Conservation (phyloP, 179 eudicot species). For the Beta lomatogona region DNA sequence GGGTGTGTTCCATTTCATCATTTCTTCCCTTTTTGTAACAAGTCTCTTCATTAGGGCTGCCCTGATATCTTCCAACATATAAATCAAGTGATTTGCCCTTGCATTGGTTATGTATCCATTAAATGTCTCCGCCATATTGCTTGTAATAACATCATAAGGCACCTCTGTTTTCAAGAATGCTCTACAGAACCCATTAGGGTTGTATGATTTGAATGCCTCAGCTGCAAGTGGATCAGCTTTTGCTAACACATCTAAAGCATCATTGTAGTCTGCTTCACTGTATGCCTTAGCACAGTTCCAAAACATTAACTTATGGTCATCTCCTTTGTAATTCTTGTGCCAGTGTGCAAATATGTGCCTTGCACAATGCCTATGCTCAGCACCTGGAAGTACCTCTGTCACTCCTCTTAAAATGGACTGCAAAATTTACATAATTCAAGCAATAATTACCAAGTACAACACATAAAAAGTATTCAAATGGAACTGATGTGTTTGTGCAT, state of each 20-base stretch:
- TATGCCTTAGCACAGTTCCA: not conserved
- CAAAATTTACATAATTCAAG: no score
- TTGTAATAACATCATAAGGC: not conserved
- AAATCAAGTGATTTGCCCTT: not conserved
- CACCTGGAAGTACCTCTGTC: no score
- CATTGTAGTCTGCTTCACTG: not conserved
- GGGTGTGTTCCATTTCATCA: not conserved
- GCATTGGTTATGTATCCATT: constrained; percentile 4
- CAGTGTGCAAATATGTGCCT: not conserved
- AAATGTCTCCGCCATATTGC: not conserved
- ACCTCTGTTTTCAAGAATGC: not conserved
- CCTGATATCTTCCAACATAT: not conserved
- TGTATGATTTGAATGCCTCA: not conserved
- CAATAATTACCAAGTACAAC: no score
- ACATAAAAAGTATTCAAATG: no score
- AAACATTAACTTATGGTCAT: not conserved
- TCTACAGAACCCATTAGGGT: not conserved
- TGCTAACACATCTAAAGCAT: not conserved
- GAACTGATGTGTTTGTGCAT: no score
- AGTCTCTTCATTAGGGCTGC: not conserved
- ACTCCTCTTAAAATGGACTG: no score
- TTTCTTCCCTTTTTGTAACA: not conserved
- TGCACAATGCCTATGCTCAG: not conserved
- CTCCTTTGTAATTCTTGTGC: not conserved
- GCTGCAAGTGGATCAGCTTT: not conserved